Percentiles rank a stretch among this genome's conserved stretches.
These are phyloP conservation scores for Stagonosporopsis tanaceti DNA, from an alignment of 2,329 filamentous ascomycete genomes.

Conservation along the genomic window DNA sequence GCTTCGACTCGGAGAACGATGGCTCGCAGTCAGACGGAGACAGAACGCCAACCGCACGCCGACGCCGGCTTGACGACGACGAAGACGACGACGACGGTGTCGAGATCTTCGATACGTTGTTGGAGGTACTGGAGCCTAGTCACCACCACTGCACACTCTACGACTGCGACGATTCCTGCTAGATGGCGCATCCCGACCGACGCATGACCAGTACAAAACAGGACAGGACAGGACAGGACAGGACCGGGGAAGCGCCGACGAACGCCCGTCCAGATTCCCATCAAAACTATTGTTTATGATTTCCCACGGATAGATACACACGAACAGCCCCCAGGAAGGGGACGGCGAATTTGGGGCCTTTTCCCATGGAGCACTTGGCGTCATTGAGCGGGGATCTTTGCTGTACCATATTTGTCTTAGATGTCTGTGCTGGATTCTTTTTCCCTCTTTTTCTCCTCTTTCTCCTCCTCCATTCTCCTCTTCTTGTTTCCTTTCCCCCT, in stretches of 20 bases:
- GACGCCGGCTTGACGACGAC: slow-evolving; percentile 18
- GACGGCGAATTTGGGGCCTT: not conserved
- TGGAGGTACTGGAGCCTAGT: slow-evolving; percentile 28
- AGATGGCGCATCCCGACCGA: not conserved
- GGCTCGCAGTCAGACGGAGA: slow-evolving; percentile 28
- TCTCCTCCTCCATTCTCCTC: no score
- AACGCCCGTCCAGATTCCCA: no score
- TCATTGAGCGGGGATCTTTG: slow-evolving; percentile 4
- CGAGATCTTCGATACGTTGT: slow-evolving; percentile 34
- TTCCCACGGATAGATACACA: slow-evolving; percentile 7
- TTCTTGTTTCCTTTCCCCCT: no score
- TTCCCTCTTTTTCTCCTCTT: not conserved
- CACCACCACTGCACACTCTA: slow-evolving; percentile 23
- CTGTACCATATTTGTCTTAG: slow-evolving; percentile 15
- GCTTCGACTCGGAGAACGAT: slow-evolving; percentile 41
- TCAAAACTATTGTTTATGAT: slow-evolving; percentile 8
- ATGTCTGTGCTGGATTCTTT: slow-evolving; percentile 9
- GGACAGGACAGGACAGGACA: not conserved
- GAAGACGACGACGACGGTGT: slow-evolving; percentile 23
- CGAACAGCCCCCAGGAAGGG: not conserved
- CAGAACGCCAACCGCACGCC: slow-evolving; percentile 5
- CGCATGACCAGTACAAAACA: no score
- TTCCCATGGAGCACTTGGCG: not conserved
- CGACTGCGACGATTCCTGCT: slow-evolving; percentile 17
- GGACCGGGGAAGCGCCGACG: not conserved